Base-by-base conservation (phyloP, 345 rosid species). In the Citrus australasica region DNA sequence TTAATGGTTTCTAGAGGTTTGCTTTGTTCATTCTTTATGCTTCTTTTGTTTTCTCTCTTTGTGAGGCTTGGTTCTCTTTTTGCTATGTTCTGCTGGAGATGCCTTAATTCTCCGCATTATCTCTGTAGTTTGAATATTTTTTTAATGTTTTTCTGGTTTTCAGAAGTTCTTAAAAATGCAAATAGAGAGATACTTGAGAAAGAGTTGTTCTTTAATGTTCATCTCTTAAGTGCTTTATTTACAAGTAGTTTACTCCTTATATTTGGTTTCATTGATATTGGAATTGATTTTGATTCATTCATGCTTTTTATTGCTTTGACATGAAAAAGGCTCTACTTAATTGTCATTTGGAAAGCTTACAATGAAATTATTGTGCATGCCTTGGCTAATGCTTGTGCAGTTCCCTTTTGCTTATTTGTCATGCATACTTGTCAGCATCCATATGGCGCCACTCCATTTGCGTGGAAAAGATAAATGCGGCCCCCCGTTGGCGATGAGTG, bases 321-420 rank as follows among this genome's bases (percentile, higher is more conserved):
- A 71, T 30, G n/a, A 14, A 28, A 4, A 28, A 32, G 51, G 16
- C 16, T 46, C 16, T 10, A 46, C 51, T 46, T 21, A 4, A 14
- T 5, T 62, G 19, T 27, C 51, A 3, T 25, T 67, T 67, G 19
- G 53, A 11, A n/a, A 67, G 33, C 22, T 38, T 24, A 38, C 4
- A 66, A 25, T 60, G 27, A 67, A 40, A 82, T 81, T 38, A 1
- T 35, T 59, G 33, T 14, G 38, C 67, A 24, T 78, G 89, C 87
- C 30, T 84, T 85, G 77, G 89, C 51, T n/a, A 13, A n/a, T 2
- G 55, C 67, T 59, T 73, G 76, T 72, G 63, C 58, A 27, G 42
- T 40, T 6, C 9, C 33, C 10, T 21, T 24, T 24, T 68, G 32
- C 53, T 38, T 42, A 85, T 80, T 87, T 85, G 48, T 87, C 35